Base-by-base conservation (phyloP, 768 basidiomycete species). In the Suillus weaverae region DNA sequence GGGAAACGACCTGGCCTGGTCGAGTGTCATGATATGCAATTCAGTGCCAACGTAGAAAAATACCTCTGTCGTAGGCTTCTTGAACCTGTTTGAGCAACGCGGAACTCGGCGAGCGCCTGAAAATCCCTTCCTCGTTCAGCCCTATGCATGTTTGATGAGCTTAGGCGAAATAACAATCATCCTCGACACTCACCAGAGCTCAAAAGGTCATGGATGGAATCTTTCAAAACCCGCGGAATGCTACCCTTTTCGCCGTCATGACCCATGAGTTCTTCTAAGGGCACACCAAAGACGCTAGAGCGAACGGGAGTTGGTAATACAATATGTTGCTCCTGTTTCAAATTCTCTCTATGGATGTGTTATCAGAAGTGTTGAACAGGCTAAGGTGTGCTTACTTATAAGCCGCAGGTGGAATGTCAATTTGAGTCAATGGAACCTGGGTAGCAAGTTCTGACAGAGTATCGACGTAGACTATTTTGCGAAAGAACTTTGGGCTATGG, bases 41-140 rank as follows among this genome's bases (percentile, higher is more conserved):
- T 9, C 50, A 18, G 3, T 14, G 11, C 56, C 30, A 9, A 43
- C 4, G 64, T 20, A 9, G 44, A 63, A 36, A 56, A 57, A 35
- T 63, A 87, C 92, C 93, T 76, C 94, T 80, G 72, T 95, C 91
- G 70, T 95, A 95, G 3, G 93, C 94, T 38, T 92, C 89, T 70
- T 91, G 87, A 13, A 89, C 92, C 65, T 92, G 87, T 64, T 82
- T 85, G 33, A 95, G 80, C 68, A 92, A 73, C 1, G 81, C 81
- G 11, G 90, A 89, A 61, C 83, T 86, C 1, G 93, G 90, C 6
- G 91, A 93, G n/a, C 92, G 84, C 62, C 94, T 83, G 75, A 95
- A 95, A 2, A 95, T 77, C 0, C 94, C 94, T 66, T 92, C 91
- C 38, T 91, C 86, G 30, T 85, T 78, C 77, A 95, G 62, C 62